Conservation (phyloP, 2,329 filamentous ascomycete genomes). For the Cordyceps javanica region DNA sequence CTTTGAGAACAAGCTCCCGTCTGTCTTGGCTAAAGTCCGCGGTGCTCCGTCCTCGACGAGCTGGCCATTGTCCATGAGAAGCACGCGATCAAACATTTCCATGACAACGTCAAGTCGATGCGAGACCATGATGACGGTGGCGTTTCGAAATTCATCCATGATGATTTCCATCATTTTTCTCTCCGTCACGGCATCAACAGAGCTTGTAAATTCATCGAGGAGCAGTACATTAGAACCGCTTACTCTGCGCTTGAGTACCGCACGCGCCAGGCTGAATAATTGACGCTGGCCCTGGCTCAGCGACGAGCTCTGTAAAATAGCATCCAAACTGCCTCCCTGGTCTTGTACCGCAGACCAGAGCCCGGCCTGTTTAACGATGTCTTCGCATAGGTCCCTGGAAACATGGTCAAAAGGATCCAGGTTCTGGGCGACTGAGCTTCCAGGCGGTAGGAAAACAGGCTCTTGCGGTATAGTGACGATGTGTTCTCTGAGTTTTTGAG, state of each 20-base stretch:
- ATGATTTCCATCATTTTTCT: constrained; percentile 36
- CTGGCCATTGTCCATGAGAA: constrained; percentile 42
- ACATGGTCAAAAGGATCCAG: constrained; percentile 28
- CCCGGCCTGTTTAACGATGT: constrained; percentile 23
- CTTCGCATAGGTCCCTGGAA: constrained; percentile 21
- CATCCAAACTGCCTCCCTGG: constrained; percentile 20
- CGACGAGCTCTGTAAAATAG: constrained; percentile 34
- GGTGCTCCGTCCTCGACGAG: constrained; percentile 35
- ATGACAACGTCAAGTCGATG: constrained; percentile 45
- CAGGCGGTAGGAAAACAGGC: constrained; percentile 37
- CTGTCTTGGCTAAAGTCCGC: constrained; percentile 18
- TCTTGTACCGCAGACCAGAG: constrained; percentile 23
- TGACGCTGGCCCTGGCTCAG: constrained; percentile 52
- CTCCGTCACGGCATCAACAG: constrained; percentile 37
- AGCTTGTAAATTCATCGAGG: constrained; percentile 38
- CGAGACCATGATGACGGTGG: constrained; percentile 49
- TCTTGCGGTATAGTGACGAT: constrained; percentile 44
- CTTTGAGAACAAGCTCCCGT: constrained; percentile 25
- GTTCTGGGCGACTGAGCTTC: constrained; percentile 29
- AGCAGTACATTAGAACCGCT: constrained; percentile 26
- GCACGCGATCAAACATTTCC: constrained; percentile 42
- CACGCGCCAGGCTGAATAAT: constrained; percentile 53
- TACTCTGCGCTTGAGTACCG: constrained; percentile 37
- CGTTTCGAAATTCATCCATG: constrained; percentile 30
- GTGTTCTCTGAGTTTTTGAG: constrained; percentile 32